These are phyloP conservation scores for Euptelea pleiosperma DNA, from an alignment of 164 flowering plant genomes.

Conservation along the genomic window DNA sequence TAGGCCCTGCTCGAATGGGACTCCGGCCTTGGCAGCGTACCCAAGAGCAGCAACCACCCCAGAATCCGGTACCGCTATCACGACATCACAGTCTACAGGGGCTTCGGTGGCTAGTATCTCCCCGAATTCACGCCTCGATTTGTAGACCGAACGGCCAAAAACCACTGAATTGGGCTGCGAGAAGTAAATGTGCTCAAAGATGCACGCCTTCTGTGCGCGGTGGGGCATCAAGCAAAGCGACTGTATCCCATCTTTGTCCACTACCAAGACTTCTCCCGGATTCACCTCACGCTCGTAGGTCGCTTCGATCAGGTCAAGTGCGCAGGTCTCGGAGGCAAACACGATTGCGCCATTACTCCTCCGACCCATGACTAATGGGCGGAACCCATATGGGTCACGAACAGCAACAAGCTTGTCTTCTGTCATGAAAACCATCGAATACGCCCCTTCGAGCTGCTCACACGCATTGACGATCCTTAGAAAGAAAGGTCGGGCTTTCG, in stretches of 20 bases:
- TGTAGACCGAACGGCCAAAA: constrained; percentile 80
- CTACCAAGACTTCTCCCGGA: constrained; percentile 86
- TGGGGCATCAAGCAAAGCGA: constrained; percentile 62
- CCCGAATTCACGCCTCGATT: constrained; percentile 54
- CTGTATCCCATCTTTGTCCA: constrained; percentile 58
- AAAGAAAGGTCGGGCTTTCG: constrained; percentile 68
- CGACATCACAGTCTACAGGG: constrained; percentile 93
- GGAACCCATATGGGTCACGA: constrained; percentile 78
- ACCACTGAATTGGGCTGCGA: constrained; percentile 73
- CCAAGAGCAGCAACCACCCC: constrained; percentile 93
- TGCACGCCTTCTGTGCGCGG: constrained; percentile 60
- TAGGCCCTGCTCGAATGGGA: constrained; percentile 76
- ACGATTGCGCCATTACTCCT: constrained; percentile 85
- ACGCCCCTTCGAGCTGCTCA: constrained; percentile 79
- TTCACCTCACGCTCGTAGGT: constrained; percentile 76
- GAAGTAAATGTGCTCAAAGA: constrained; percentile 91
- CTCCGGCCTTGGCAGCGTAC: constrained; percentile 75
- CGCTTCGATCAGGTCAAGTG: constrained; percentile 87
- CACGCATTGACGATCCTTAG: constrained; percentile 81
- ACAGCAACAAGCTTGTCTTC: constrained; percentile 89
- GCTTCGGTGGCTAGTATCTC: constrained; percentile 75
- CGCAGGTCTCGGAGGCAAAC: constrained; percentile 91
- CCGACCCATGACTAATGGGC: constrained; percentile 93
- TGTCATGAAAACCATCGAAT: constrained; percentile 81
- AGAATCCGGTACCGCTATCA: constrained; percentile 89